Percentiles rank a stretch among this genome's conserved stretches.
Conservation (phyloP, 2,329 filamentous ascomycete genomes). For the Dactylonectria estremocensis region DNA sequence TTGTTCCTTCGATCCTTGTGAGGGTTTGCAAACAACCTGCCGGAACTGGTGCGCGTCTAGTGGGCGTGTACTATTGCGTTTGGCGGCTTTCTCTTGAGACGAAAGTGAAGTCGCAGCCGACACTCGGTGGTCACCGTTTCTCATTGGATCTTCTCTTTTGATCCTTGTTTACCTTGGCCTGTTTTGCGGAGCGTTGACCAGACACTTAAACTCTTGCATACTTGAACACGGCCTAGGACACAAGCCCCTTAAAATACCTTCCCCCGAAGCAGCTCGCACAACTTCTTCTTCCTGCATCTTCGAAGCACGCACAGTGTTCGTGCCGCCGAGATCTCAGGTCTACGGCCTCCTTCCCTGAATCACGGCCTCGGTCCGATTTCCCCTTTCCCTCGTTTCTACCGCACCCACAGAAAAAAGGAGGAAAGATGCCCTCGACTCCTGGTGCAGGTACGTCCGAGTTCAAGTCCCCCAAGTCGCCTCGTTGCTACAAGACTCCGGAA, state of each 20-base stretch:
- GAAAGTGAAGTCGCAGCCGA: constrained; percentile 4
- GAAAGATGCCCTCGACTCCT: constrained; percentile 44
- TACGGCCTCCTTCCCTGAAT: constrained; percentile 6
- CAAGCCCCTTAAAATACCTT: background rate
- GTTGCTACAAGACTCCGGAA: constrained; percentile 47
- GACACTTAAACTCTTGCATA: background rate
- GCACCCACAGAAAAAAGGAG: background rate
- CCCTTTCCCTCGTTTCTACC: constrained; percentile 4
- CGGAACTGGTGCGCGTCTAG: background rate
- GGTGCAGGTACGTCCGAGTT: constrained; percentile 41
- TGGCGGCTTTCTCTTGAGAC: constrained; percentile 3
- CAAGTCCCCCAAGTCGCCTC: constrained; percentile 51
- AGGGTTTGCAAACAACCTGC: background rate
- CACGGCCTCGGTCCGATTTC: background rate
- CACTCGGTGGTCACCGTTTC: background rate
- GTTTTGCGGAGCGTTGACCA: background rate
- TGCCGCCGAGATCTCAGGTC: background rate
- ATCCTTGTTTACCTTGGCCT: background rate
- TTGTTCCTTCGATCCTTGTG: background rate
- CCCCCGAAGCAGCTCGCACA: background rate
- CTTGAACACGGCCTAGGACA: background rate
- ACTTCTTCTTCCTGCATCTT: constrained; percentile 10
- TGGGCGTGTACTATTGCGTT: constrained; percentile 3
- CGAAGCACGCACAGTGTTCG: background rate
- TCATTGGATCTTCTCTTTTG: background rate